Evolutionary conservation across 768 basidiomycete genomes (phyloP), one percentile per base, ranked within the genome.

Genomic region (Asterophora parasitica): DNA sequence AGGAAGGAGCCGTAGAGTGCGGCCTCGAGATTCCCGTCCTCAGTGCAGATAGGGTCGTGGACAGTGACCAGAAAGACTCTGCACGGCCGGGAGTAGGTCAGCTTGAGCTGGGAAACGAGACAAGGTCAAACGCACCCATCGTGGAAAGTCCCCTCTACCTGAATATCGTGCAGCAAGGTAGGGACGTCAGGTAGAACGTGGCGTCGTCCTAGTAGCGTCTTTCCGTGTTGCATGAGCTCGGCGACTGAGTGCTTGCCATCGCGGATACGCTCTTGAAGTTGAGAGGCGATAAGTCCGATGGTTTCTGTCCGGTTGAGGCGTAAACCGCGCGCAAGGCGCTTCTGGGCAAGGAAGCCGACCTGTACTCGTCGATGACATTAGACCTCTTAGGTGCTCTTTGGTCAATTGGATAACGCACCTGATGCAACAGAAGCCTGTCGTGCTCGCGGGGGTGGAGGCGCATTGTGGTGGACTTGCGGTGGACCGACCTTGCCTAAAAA

Each of bases 31-130:
- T 94, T 70, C 0, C 92, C 92, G 33, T 77, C 66, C 49, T 91
- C 83, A 0, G 91, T 84, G 62, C 86, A 91, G 52, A 99, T 85
- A 15, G 96, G 95, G 57, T 95, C 87, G 60, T 97, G 94, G 1
- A 98, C 91, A 0, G 95, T 95, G 31, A 98, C 94, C n/a, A 99
- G 78, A 69, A 98, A 99, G 0, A 92, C 88, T 0, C 85, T 88
- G 51, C n/a, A n/a, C n/a, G n/a, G n/a, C n/a, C n/a, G n/a, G n/a
- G n/a, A n/a, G n/a, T n/a, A n/a, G n/a, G 46, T 31, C 44, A 47
- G 48, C 31, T 30, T n/a, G n/a, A 49, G 31, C 19, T 50, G 31
- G 17, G 27, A 11, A 40, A 31, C 11, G 10, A 26, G 16, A 19
- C 27, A 17, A 26, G 17, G 27, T 15, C 20, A 20, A 47, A 55